Evolutionary conservation across 257 asterid species (phyloP), one percentile per base, ranked within the genome.

Genomic region (Ophiorrhiza pumila): DNA sequence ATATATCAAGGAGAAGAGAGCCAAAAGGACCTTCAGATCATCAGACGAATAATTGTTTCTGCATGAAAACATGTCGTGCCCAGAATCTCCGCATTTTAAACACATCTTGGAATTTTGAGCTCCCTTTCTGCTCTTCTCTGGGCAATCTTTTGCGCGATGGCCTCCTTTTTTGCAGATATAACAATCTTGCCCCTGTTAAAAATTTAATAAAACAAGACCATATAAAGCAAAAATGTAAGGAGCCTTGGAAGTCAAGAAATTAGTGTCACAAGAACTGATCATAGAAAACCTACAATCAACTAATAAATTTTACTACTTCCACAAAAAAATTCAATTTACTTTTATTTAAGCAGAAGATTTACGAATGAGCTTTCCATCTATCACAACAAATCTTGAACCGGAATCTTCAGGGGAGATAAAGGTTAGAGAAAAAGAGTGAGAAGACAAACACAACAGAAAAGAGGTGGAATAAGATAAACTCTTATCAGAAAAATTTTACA

Each of bases 61-160:
- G 85, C 99, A 94, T 11, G 90, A 78, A 71, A 90, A 88, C 91
- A 94, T 85, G 15, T 90, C 97, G 82, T 91, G 99, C 50, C 95
- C 99, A 46, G 76, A 52, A 72, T 88, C 92, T 73, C 98, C 99
- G 83, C 99, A 91, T 82, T 81, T 94, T 60, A 94, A 76, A 79
- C 99, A 94, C 27, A 86, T 72, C 80, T 81, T 90, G 43, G 87
- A 83, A 77, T 56, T 84, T 69, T 74, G 80, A 68, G 77, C 69
- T 17, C 69, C 74, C 62, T 37, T 80, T 9, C 47, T 78, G 81
- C 65, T 56, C 77, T 81, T 91, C 43, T 85, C 97, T 22, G 91
- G 92, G 76, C 99, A 94, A 78, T 94, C 96, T 78, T 89, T 94
- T 34, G 99, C 97, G 43, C 91, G 96, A 80, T 94, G 99, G 69